Evolutionary conservation across 257 asterid genomes (phyloP), one percentile per base, ranked within the genome.

Genomic region (Scutellaria barbata): DNA sequence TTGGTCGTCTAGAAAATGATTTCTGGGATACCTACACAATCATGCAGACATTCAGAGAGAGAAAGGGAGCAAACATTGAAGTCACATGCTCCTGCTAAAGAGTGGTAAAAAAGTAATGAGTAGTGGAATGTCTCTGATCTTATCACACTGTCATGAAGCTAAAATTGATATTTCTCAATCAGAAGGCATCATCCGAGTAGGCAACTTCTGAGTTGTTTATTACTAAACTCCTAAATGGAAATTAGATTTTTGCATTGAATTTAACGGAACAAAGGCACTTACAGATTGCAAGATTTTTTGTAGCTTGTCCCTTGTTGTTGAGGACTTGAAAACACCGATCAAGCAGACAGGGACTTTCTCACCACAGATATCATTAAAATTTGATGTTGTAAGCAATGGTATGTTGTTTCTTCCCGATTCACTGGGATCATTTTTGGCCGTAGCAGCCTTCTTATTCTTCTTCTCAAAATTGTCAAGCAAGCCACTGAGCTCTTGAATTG

Each of bases 311-410:
- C 76, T 83, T 10, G 82, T 76, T 76, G 80, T 82, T 12, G 92
- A 70, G 52, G 98, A 88, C 81, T 89, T 82, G 85, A 84, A 89
- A 63, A 80, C 94, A 7, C 98, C 99, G 25, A 95, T 76, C 52
- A 95, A 53, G 79, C 99, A 95, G n/a, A 95, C 90, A 2, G 98
- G 96, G 48, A 81, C 78, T 75, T 79, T 85, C 18, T 85, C 88
- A 22, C 91, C 81, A 50, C 99, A 95, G 20, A 95, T 62, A 17
- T 80, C 82, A 72, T 83, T 54, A 61, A 89, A 81, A 80, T 88
- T 95, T 16, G 96, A 82, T 63, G 86, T 73, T n/a, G 87, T 76
- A 70, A 95, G 94, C 78, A 89, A 56, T 0, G 89, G 89, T 60
- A 91, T 55, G 59, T 35, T 71, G 48, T 58, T 67, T 33, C 66